Evolutionary conservation across 176 grass and related monocot genomes (phyloP).

Genomic region (Eremochloa ophiuroides): DNA sequence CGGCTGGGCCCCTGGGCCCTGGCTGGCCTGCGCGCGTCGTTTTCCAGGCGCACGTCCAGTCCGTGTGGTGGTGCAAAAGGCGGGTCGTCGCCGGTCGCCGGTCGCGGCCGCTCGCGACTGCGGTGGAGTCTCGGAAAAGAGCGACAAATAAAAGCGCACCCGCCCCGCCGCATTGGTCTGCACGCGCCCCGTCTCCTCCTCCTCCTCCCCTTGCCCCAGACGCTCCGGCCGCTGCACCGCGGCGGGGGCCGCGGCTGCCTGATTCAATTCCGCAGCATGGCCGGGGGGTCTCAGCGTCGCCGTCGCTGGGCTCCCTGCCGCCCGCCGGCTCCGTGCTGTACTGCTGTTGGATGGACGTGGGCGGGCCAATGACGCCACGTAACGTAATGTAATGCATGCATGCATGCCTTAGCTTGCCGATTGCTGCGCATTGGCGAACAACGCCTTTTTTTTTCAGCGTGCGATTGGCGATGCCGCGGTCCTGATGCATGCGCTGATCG

Average conservation of each 20-base stretch:
- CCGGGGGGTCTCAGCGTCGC: background rate
- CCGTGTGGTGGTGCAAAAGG: too few relatives aligned
- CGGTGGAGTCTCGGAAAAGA: constrained; percentile 56
- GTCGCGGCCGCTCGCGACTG: background rate
- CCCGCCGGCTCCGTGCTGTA: too few relatives aligned
- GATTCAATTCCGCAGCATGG: background rate
- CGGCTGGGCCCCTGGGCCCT: background rate
- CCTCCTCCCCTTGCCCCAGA: too few relatives aligned
- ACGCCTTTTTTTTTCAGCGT: constrained; percentile 37
- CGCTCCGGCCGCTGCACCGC: background rate
- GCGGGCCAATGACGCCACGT: constrained; percentile 2
- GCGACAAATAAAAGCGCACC: constrained; percentile 36
- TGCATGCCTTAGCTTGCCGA: background rate
- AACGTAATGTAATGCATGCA: background rate
- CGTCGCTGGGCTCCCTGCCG: background rate
- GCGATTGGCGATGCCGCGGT: background rate
- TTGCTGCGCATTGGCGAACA: too few relatives aligned
- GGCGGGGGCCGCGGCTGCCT: background rate
- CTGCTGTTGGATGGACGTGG: background rate
- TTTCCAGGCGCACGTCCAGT: constrained; percentile 49
- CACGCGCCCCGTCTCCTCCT: background rate
- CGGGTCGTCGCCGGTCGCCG: too few relatives aligned
- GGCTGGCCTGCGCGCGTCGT: background rate
- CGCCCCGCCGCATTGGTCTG: constrained; percentile 10
- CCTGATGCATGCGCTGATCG: background rate